Percentiles rank a stretch among this genome's conserved stretches.
These are phyloP conservation scores for Eucalyptus pauciflora DNA, from an alignment of 345 rosid genomes.

Conservation along the genomic window DNA sequence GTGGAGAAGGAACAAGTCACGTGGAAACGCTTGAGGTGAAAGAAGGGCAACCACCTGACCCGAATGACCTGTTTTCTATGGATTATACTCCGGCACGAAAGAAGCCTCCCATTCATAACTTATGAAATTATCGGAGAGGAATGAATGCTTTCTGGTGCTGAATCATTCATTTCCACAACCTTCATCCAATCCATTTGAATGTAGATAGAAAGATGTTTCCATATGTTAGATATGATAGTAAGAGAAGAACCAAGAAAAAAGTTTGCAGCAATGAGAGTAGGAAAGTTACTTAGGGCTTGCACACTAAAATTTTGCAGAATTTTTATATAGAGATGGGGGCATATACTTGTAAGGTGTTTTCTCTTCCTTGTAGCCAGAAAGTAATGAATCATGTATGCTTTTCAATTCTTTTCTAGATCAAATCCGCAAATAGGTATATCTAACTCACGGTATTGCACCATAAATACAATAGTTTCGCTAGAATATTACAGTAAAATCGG, in stretches of 20 bases:
- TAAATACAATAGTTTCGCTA: background rate
- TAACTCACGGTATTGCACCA: background rate
- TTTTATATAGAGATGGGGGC: background rate
- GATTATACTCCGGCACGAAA: constrained; percentile 52
- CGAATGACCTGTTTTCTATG: constrained; percentile 23
- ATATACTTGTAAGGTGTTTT: background rate
- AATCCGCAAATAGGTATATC: background rate
- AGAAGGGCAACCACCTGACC: background rate
- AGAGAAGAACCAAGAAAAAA: background rate
- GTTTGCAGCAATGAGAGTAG: background rate
- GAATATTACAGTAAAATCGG: background rate
- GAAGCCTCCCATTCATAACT: constrained; percentile 62
- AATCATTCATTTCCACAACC: background rate
- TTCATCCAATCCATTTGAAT: background rate
- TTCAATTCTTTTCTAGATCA: background rate
- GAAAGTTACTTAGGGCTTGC: background rate
- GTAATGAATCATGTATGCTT: background rate
- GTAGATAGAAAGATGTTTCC: background rate
- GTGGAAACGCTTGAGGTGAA: background rate
- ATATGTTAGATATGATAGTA: background rate
- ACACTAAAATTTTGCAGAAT: background rate
- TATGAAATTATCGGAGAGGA: background rate
- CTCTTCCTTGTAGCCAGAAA: background rate
- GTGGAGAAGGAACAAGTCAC: background rate
- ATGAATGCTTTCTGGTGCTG: background rate